Evolutionary conservation across 2,329 filamentous ascomycete genomes (phyloP).

Genomic region (Magnaporthales sp.): DNA sequence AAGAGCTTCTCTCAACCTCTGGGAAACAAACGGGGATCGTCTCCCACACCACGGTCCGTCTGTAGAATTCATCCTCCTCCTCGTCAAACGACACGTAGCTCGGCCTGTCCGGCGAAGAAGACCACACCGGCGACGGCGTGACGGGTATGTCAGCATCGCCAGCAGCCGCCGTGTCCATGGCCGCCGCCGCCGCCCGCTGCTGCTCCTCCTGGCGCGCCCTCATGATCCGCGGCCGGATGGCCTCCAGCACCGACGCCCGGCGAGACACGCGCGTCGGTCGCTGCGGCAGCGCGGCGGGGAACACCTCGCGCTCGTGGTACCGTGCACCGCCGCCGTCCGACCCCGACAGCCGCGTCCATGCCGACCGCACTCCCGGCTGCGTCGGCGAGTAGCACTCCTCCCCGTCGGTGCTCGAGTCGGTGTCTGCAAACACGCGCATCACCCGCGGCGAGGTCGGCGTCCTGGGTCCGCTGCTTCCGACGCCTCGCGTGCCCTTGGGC

Average conservation of each 20-base stretch:
- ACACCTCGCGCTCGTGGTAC: background rate
- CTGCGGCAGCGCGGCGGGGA: background rate
- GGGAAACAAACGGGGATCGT: background rate
- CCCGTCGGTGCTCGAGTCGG: background rate
- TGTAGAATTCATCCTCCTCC: background rate
- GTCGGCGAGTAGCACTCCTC: background rate
- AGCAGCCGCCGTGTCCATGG: background rate
- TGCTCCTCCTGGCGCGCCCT: background rate
- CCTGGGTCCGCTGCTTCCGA: too few relatives aligned
- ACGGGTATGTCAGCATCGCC: background rate
- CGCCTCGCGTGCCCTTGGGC: background rate
- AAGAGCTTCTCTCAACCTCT: background rate
- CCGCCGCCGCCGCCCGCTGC: background rate
- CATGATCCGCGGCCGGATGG: background rate
- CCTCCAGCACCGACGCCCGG: background rate
- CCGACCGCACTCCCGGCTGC: too few relatives aligned
- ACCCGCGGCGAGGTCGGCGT: background rate
- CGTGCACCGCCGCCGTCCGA: too few relatives aligned
- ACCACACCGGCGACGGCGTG: background rate
- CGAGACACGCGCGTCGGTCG: background rate
- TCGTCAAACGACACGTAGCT: background rate
- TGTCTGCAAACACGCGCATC: background rate
- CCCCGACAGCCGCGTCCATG: too few relatives aligned
- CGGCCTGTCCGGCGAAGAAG: background rate
- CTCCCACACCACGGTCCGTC: background rate